Percentiles rank a stretch among this genome's conserved stretches.
Conservation (phyloP, 441 rosid species). For the Populus hybrid region DNA sequence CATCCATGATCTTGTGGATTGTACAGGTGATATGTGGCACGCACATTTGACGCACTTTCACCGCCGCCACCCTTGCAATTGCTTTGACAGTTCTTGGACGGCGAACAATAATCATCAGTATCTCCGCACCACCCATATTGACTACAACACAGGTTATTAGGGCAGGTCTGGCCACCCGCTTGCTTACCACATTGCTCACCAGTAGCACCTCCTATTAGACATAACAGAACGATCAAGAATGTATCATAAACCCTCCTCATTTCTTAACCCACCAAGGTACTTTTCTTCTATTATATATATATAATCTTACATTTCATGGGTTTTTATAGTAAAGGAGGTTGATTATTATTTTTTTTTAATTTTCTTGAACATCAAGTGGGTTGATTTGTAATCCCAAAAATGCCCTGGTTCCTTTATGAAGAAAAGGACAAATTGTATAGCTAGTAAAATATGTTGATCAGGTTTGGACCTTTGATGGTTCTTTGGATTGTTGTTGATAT, state of each 20-base stretch:
- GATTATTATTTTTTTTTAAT: background rate
- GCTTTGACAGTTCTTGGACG: slow-evolving; percentile 39
- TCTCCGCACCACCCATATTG: slow-evolving; percentile 50
- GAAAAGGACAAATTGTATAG: background rate
- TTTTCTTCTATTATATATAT: too few relatives aligned
- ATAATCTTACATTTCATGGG: background rate
- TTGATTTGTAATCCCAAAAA: background rate
- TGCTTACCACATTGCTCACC: slow-evolving; percentile 50
- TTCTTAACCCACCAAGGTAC: background rate
- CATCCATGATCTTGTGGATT: slow-evolving; percentile 29
- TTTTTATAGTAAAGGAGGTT: background rate
- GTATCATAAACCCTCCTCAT: slow-evolving; percentile 9
- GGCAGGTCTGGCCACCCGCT: slow-evolving; percentile 44
- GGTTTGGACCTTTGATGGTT: background rate
- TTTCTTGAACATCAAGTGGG: background rate
- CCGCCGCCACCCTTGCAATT: slow-evolving; percentile 21
- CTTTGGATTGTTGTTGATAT: too few relatives aligned
- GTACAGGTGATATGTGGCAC: slow-evolving; percentile 30
- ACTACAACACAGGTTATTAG: slow-evolving; percentile 48
- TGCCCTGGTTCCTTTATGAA: background rate
- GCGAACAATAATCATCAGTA: slow-evolving; percentile 45
- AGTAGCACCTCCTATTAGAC: slow-evolving; percentile 20
- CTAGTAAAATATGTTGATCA: too few relatives aligned
- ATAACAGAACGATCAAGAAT: slow-evolving; percentile 19
- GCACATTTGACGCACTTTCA: slow-evolving; percentile 32